Evolutionary conservation across 2,329 filamentous ascomycete species (phyloP).

Genomic region (Harringtonia lauricola): DNA sequence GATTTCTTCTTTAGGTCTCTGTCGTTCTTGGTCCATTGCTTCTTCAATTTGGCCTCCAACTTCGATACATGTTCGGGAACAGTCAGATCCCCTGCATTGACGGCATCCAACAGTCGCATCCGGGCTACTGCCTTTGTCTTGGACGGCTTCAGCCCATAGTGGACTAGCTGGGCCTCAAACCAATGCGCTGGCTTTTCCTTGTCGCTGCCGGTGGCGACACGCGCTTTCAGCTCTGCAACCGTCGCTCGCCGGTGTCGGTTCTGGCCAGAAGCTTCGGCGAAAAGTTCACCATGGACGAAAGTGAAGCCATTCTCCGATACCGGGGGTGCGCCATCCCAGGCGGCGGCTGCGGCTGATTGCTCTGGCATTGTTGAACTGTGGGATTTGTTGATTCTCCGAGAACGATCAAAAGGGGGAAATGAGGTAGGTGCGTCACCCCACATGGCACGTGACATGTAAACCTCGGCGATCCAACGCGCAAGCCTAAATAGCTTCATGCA

Average conservation of each 20-base stretch:
- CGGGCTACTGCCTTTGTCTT: slow-evolving; percentile 48
- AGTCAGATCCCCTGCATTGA: slow-evolving; percentile 33
- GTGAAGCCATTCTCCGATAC: slow-evolving; percentile 4
- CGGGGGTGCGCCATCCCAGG: not conserved
- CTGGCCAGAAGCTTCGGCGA: slow-evolving; percentile 28
- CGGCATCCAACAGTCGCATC: slow-evolving; percentile 45
- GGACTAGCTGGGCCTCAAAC: slow-evolving; percentile 51
- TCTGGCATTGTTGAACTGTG: not conserved
- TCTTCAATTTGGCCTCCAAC: slow-evolving; percentile 44
- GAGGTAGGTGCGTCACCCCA: too few species aligned
- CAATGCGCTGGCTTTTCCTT: slow-evolving; percentile 45
- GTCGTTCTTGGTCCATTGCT: slow-evolving; percentile 30
- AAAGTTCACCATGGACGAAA: slow-evolving; percentile 23
- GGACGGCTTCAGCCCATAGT: slow-evolving; percentile 47
- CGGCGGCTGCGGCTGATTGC: not conserved
- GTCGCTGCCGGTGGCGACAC: slow-evolving; percentile 27
- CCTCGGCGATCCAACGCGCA: too few species aligned
- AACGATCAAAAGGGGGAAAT: not conserved
- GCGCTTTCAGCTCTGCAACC: slow-evolving; percentile 28
- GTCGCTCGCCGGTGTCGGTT: slow-evolving; percentile 35
- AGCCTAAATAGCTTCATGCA: too few species aligned
- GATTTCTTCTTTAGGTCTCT: not conserved
- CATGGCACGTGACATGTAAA: too few species aligned
- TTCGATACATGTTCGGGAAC: slow-evolving; percentile 36
- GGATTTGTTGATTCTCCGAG: not conserved